phyloP scores from a whole-genome alignment of 208 protist genomes.

The Leishmania turanica region DNA sequence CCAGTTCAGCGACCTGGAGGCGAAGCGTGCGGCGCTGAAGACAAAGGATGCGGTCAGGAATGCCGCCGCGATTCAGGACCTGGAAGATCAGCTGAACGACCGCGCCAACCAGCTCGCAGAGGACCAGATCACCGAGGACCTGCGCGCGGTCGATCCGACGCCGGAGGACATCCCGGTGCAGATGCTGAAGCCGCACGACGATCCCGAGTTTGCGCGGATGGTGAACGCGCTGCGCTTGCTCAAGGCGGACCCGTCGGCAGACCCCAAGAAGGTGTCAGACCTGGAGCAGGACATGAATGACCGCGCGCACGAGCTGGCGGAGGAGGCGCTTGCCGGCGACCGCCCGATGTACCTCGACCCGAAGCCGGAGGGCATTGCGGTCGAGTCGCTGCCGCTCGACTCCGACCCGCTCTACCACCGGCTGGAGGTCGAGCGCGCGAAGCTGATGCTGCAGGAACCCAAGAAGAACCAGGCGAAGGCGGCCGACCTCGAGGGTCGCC shows the following conservation, averaged over 20 bases:
- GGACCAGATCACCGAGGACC: conserved; percentile 67
- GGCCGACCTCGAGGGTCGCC: conserved; percentile 61
- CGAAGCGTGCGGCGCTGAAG: conserved; percentile 59
- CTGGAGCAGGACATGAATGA: conserved; percentile 82
- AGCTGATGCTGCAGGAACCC: conserved; percentile 66
- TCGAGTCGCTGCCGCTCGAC: conserved; percentile 58
- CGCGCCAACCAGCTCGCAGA: conserved; percentile 59
- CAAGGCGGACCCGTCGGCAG: conserved; percentile 48
- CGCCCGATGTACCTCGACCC: conserved; percentile 60
- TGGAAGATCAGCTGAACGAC: conserved; percentile 81
- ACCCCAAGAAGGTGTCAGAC: conserved; percentile 54
- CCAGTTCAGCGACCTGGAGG: conserved; percentile 67
- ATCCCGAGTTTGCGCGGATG: conserved; percentile 66
- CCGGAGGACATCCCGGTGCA: conserved; percentile 60
- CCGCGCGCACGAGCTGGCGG: conserved; percentile 65
- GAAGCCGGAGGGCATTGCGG: conserved; percentile 54
- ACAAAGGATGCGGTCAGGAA: conserved; percentile 52
- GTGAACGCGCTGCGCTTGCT: conserved; percentile 54
- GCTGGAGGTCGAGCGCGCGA: conserved; percentile 80
- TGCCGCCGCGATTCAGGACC: conserved; percentile 48
- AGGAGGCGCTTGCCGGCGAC: conserved; percentile 47
- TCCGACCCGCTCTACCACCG: conserved; percentile 61
- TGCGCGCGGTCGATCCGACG: conserved; percentile 46
- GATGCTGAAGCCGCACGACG: conserved; percentile 62
- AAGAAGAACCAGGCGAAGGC: conserved; percentile 62